A percentile compares a stretch with the other conserved stretches of the same genome.
These are phyloP conservation scores for Xylaria flabelliformis DNA, from an alignment of 495 filamentous ascomycete genomes.

Conservation along the genomic window DNA sequence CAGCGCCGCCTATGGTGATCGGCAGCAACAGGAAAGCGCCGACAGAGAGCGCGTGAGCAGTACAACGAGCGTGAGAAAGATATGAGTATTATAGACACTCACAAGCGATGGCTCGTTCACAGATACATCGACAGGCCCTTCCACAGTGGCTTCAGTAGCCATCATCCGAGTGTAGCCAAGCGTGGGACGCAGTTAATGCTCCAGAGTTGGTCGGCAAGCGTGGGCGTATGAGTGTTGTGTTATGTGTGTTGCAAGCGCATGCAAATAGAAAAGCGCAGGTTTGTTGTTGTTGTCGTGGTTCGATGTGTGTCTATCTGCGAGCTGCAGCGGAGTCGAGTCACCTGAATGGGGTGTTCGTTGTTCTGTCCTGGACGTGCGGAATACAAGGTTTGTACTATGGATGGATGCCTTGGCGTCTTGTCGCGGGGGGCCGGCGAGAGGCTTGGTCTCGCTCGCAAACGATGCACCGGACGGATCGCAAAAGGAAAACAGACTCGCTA, in stretches of 20 bases:
- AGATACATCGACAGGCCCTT: conserved; percentile 54
- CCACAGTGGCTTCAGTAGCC: conserved; percentile 62
- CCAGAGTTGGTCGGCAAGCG: conserved; percentile 25
- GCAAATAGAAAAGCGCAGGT: neutral
- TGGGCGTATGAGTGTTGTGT: conserved; percentile 10
- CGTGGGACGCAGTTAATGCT: conserved; percentile 32
- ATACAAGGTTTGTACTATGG: conserved; percentile 20
- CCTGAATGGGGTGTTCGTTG: conserved; percentile 8
- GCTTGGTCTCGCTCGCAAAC: conserved; percentile 18
- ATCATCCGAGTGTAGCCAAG: conserved; percentile 55
- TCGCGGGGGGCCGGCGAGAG: conserved; percentile 15
- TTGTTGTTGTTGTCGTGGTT: neutral
- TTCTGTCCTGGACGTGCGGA: neutral
- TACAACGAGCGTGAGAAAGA: neutral
- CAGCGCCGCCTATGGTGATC: neutral
- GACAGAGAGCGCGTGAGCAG: neutral
- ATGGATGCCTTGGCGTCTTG: conserved; percentile 21
- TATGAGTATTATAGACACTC: neutral
- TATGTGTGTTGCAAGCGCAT: conserved; percentile 2
- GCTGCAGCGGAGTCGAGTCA: conserved; percentile 22
- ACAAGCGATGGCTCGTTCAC: conserved; percentile 29
- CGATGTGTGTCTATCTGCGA: neutral
- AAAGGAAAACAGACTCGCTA: conserved; percentile 13
- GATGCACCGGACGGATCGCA: conserved; percentile 19
- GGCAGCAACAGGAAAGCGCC: neutral